These are phyloP conservation scores for Cladorrhinum sp. DNA, from an alignment of 2,329 filamentous ascomycete species.

Conservation along the genomic window DNA sequence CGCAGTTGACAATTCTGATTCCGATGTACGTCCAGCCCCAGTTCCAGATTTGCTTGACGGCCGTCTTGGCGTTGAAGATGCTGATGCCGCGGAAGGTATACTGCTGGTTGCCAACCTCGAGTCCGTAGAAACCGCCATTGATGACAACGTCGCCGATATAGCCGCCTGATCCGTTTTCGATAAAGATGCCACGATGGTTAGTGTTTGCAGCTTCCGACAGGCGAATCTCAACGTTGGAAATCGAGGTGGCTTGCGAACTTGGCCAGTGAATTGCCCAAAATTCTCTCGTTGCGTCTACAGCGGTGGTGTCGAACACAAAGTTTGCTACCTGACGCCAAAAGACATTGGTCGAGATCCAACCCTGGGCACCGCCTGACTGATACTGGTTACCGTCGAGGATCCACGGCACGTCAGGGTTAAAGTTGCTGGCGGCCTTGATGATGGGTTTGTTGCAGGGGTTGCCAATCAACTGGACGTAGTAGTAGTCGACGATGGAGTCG, in stretches of 20 bases:
- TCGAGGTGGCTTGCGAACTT: slow-evolving; percentile 59
- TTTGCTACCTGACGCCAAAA: slow-evolving; percentile 59
- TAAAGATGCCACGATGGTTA: slow-evolving; percentile 54
- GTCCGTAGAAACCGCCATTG: slow-evolving; percentile 61
- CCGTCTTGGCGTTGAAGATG: slow-evolving; percentile 63
- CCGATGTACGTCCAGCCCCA: slow-evolving; percentile 75
- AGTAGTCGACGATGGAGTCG: slow-evolving; percentile 67
- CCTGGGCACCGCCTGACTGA: slow-evolving; percentile 35
- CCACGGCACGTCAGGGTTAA: slow-evolving; percentile 41
- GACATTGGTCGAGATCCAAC: slow-evolving; percentile 54
- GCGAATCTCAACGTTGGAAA: slow-evolving; percentile 55
- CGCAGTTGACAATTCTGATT: slow-evolving; percentile 59
- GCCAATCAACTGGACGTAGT: slow-evolving; percentile 74
- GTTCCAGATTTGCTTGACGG: slow-evolving; percentile 70
- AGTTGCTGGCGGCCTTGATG: slow-evolving; percentile 50
- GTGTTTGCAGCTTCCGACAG: slow-evolving; percentile 46
- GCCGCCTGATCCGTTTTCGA: slow-evolving; percentile 62
- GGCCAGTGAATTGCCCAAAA: slow-evolving; percentile 65
- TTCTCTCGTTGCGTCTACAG: slow-evolving; percentile 41
- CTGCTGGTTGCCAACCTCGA: slow-evolving; percentile 59
- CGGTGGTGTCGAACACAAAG: slow-evolving; percentile 53
- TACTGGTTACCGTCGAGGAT: slow-evolving; percentile 48
- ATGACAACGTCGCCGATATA: slow-evolving; percentile 67
- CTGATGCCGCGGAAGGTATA: slow-evolving; percentile 68
- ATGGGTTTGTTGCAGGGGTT: slow-evolving; percentile 58